These are phyloP conservation scores for Plasmodium gaboni DNA, from an alignment of 169 alveolate genomes.

Conservation along the genomic window DNA sequence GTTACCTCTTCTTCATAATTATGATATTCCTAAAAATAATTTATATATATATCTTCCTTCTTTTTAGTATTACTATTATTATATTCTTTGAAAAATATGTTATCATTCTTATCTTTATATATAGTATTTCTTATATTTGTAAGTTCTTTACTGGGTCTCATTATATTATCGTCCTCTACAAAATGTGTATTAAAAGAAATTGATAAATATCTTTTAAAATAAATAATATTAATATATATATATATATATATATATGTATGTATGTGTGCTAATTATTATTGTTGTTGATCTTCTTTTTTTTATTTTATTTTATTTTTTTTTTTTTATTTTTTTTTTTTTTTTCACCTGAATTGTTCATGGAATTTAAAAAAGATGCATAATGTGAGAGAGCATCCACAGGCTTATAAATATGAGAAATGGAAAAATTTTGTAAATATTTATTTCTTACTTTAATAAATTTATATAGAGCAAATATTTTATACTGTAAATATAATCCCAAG, in stretches of 20 bases:
- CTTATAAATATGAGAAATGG: slow-evolving; percentile 11
- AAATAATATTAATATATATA: too few species aligned
- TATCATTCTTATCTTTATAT: too few species aligned
- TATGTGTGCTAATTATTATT: neutral
- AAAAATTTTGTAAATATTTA: slow-evolving; percentile 17
- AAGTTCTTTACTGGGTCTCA: too few species aligned
- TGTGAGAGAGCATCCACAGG: slow-evolving; percentile 47
- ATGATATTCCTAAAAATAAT: neutral
- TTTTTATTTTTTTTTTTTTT: neutral
- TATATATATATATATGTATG: too few species aligned
- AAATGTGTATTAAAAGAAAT: too few species aligned
- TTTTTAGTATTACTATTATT: too few species aligned
- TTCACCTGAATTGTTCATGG: neutral
- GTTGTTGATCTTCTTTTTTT: neutral
- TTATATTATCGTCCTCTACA: too few species aligned
- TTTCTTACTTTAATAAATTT: slow-evolving; percentile 39
- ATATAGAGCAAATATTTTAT: slow-evolving; percentile 62
- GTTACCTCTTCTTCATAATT: slow-evolving; percentile 4
- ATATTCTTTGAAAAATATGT: too few species aligned
- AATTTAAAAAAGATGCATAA: slow-evolving; percentile 35
- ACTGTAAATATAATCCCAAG: slow-evolving; percentile 81
- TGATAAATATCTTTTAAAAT: too few species aligned
- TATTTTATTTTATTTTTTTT: too few species aligned
- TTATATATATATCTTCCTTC: too few species aligned
- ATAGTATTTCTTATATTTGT: too few species aligned